These are phyloP conservation scores for Tardiomyces blankii DNA, from an alignment of 1,139 yeast species.

Conservation along the genomic window DNA sequence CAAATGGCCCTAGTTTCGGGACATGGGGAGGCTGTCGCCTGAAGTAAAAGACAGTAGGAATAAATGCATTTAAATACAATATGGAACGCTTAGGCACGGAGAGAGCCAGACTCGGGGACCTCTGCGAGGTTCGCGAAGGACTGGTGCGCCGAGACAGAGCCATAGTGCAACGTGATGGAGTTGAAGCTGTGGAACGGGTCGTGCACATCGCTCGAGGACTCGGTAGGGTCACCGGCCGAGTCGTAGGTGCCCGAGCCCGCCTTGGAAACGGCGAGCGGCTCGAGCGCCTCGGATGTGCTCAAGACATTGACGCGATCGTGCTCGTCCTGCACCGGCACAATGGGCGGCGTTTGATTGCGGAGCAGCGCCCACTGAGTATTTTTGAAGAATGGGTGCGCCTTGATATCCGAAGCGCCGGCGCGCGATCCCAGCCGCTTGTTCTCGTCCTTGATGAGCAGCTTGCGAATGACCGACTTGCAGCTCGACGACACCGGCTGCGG, in stretches of 20 bases:
- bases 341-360: constrained; percentile 87
- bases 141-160: constrained; percentile 2
- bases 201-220: constrained; percentile 25
- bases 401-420: constrained; percentile 90
- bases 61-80: no score
- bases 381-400: constrained; percentile 82
- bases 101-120: no score
- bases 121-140: no score
- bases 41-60: no score
- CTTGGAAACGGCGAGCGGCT: constrained; percentile 10
- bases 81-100: no score
- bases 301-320: constrained; percentile 30
- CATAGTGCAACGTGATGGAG: constrained; percentile 81
- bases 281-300: constrained; percentile 18
- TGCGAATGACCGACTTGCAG: constrained; percentile 72
- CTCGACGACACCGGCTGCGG: constrained; percentile 50
- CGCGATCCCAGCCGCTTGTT: constrained; percentile 78
- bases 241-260: constrained; percentile 12
- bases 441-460: constrained; percentile 80
- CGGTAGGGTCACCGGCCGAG: constrained; percentile 11
- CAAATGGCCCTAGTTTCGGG: no score
- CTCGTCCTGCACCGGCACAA: constrained; percentile 77
- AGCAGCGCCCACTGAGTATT: constrained; percentile 90
- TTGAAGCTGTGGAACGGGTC: constrained; percentile 87
- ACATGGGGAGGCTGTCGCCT: no score